Evolutionary conservation across 148 eudicot species (phyloP).

Genomic region (Oxyria digyna): DNA sequence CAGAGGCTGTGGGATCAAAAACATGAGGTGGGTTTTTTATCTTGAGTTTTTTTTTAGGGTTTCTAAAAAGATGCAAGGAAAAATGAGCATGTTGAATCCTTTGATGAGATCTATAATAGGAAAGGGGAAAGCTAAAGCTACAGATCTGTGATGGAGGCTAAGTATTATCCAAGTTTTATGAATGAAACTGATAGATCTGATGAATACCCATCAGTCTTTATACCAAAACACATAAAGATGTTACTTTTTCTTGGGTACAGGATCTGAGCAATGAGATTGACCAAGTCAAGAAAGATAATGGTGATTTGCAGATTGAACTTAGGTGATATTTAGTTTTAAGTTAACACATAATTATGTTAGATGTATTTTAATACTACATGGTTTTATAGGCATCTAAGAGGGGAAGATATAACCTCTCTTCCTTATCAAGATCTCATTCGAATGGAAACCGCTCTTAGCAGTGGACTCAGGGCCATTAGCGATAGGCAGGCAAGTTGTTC

Average conservation of each 20-base stretch:
- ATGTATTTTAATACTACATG: neutral
- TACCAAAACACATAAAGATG: neutral
- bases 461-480: conserved; percentile 33
- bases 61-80: conserved; percentile 24
- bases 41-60: conserved; percentile 13
- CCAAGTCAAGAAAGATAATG: conserved; percentile 68
- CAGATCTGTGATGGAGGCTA: conserved; percentile 19
- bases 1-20: conserved; percentile 82
- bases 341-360: neutral
- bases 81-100: conserved; percentile 17
- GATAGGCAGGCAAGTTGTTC: conserved; percentile 35
- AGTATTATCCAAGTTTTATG: conserved; percentile 21
- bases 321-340: conserved; percentile 41
- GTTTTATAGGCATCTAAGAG: conserved; percentile 53
- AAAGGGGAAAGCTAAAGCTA: conserved; percentile 25
- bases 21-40: conserved; percentile 49
- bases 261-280: conserved; percentile 56
- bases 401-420: conserved; percentile 60
- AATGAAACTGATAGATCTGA: neutral
- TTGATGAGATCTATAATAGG: conserved; percentile 52
- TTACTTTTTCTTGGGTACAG: conserved; percentile 16
- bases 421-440: conserved; percentile 44
- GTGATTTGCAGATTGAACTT: conserved; percentile 58
- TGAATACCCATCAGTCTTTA: neutral
- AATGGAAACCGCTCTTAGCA: conserved; percentile 48